Evolutionary conservation across 371 early-diverging fungal genomes (phyloP).

Genomic region (Lichtheimia ramosa): DNA sequence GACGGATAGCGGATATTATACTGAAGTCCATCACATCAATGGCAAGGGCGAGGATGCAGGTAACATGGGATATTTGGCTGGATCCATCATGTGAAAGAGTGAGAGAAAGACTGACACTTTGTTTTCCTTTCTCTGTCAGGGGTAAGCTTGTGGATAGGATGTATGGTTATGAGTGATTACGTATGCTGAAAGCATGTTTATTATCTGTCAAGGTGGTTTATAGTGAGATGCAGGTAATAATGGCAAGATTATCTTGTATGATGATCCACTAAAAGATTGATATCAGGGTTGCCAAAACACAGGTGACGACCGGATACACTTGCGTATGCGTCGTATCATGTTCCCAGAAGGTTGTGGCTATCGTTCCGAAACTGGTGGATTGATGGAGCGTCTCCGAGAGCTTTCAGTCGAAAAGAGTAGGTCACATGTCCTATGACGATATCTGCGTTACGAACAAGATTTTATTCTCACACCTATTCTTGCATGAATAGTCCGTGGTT

Average conservation of each 20-base stretch:
- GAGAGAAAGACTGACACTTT: too few relatives aligned
- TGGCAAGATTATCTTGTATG: background rate
- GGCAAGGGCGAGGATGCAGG: slow-evolving; percentile 59
- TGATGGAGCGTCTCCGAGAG: slow-evolving; percentile 67
- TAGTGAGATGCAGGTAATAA: slow-evolving; percentile 51
- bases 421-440: background rate
- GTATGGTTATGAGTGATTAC: too few relatives aligned
- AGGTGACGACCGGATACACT: slow-evolving; percentile 44
- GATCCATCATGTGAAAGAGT: too few relatives aligned
- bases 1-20: slow-evolving; percentile 64
- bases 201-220: slow-evolving; percentile 44
- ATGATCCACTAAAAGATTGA: background rate
- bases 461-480: background rate
- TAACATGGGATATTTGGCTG: background rate
- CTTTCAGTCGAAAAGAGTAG: slow-evolving; percentile 67
- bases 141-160: slow-evolving; percentile 1
- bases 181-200: too few relatives aligned
- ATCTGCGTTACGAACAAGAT: too few relatives aligned
- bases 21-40: slow-evolving; percentile 63
- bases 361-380: slow-evolving; percentile 67
- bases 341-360: slow-evolving; percentile 68
- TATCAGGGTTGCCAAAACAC: slow-evolving; percentile 46
- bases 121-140: slow-evolving; percentile 2
- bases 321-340: slow-evolving; percentile 57
- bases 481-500: slow-evolving; percentile 47